These are phyloP conservation scores for Salix purpurea DNA, from an alignment of 345 rosid genomes.

Conservation along the genomic window DNA sequence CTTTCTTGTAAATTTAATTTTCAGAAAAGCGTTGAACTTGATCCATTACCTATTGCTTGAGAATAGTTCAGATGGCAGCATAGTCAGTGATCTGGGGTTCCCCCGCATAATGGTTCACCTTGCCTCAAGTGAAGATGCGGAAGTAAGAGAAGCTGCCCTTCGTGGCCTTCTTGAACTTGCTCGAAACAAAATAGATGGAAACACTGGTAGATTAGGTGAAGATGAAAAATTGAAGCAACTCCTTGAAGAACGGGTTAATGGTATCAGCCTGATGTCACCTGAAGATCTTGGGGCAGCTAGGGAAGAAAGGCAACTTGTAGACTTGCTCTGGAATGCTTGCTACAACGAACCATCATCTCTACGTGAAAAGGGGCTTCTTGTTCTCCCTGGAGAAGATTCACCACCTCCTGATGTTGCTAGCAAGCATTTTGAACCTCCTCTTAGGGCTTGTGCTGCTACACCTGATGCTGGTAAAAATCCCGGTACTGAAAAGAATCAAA, in stretches of 20 bases:
- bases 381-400: constrained; percentile 73
- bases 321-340: constrained; percentile 68
- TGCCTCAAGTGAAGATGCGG: constrained; percentile 66
- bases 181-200: constrained; percentile 40
- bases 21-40: constrained; percentile 90
- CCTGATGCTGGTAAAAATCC: constrained; percentile 26
- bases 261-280: constrained; percentile 56
- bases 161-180: constrained; percentile 65
- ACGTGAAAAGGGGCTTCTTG: constrained; percentile 62
- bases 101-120: constrained; percentile 78
- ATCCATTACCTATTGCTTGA: constrained; percentile 77
- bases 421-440: constrained; percentile 73
- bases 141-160: constrained; percentile 81
- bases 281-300: constrained; percentile 77
- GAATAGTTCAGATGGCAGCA: constrained; percentile 60
- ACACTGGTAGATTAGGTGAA: constrained; percentile 33
- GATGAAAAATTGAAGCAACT: constrained; percentile 59
- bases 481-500: constrained; percentile 42
- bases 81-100: constrained; percentile 63
- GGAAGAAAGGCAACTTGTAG: constrained; percentile 83
- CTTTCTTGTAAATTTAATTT: constrained; percentile 5
- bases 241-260: constrained; percentile 62
- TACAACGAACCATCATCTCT: constrained; percentile 67
- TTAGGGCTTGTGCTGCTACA: constrained; percentile 64
- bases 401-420: constrained; percentile 69